A percentile compares a stretch with the other conserved stretches of the same genome.
phyloP scores from a whole-genome alignment of 2,329 filamentous ascomycete genomes.

The Alternaria gaisen region DNA sequence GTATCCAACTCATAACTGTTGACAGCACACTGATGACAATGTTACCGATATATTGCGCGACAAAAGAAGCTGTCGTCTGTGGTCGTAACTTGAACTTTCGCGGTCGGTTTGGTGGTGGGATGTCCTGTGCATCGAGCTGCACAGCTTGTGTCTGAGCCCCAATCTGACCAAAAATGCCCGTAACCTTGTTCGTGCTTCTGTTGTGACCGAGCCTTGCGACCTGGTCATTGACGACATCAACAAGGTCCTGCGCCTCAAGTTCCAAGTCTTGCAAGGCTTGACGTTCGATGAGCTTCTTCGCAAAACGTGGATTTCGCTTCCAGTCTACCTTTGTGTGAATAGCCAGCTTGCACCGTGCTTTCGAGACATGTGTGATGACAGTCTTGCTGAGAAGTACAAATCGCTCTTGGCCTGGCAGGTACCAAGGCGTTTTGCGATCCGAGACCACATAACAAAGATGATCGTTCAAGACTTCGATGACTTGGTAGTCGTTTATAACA shows the following conservation, averaged over 20 bases:
- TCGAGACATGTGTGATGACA: slow-evolving; percentile 91
- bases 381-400: slow-evolving; percentile 90
- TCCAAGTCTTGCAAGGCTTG: slow-evolving; percentile 78
- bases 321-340: slow-evolving; percentile 90
- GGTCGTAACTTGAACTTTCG: slow-evolving; percentile 57
- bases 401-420: slow-evolving; percentile 79
- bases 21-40: slow-evolving; percentile 78
- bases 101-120: slow-evolving; percentile 48
- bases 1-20: slow-evolving; percentile 79
- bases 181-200: slow-evolving; percentile 77
- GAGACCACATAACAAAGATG: slow-evolving; percentile 72
- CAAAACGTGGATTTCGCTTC: slow-evolving; percentile 65
- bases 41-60: slow-evolving; percentile 76
- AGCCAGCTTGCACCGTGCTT: slow-evolving; percentile 90
- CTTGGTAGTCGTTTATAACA: slow-evolving; percentile 80
- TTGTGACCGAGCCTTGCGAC: slow-evolving; percentile 77
- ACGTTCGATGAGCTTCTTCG: slow-evolving; percentile 62
- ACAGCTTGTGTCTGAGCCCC: slow-evolving; percentile 73
- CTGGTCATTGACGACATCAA: slow-evolving; percentile 79
- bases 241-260: slow-evolving; percentile 76
- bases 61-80: slow-evolving; percentile 71
- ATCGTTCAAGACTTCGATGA: slow-evolving; percentile 73
- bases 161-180: slow-evolving; percentile 80
- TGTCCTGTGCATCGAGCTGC: slow-evolving; percentile 49
- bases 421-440: slow-evolving; percentile 75